Evolutionary conservation across 2,329 filamentous ascomycete genomes (phyloP), one percentile per base, ranked within the genome.

Genomic region (Ophiostoma sp.): DNA sequence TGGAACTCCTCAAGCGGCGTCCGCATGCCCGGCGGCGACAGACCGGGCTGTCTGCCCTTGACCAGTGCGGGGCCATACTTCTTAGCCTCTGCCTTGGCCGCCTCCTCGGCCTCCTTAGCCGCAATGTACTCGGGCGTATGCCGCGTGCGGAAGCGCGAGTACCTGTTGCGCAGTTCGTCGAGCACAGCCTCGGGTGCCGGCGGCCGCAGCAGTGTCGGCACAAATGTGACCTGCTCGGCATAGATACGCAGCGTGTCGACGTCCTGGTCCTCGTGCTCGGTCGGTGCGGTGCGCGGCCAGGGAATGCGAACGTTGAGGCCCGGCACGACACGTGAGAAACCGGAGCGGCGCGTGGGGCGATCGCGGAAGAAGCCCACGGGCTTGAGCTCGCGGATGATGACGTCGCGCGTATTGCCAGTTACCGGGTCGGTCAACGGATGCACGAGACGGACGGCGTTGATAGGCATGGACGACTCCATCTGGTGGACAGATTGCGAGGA

Each of bases 111-210:
- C 78, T 83, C 82, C 79, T 85, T 83, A 80, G 82, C 81, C 75
- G 81, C 83, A 70, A 95, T 82, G 80, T 92, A 97, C 81, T 91
- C 92, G 63, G 88, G 84, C 76, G 94, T 92, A 83, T 97, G 93
- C 66, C 93, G 87, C 71, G 91, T 94, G 79, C 94, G 87, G 89
- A 95, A 96, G 78, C 88, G 89, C 77, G 91, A 93, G 87, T 91
- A 97, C 80, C 90, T 92, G 85, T 92, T 92, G 80, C 94, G 88
- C 80, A 98, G 86, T 85, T 98, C 95, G 81, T 97, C 91, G 76
- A 97, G 87, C 50, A 98, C 88, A n/a, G 82, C 84, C 39, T 86
- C 83, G 5, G 95, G 94, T 87, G 97, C 93, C 17, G 95, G 95
- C 33, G 92, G 87, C 19, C 87, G 85, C 36, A 94, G 85, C 31